phyloP scores from a whole-genome alignment of 306 rosid species.

The Lupinus albus region DNA sequence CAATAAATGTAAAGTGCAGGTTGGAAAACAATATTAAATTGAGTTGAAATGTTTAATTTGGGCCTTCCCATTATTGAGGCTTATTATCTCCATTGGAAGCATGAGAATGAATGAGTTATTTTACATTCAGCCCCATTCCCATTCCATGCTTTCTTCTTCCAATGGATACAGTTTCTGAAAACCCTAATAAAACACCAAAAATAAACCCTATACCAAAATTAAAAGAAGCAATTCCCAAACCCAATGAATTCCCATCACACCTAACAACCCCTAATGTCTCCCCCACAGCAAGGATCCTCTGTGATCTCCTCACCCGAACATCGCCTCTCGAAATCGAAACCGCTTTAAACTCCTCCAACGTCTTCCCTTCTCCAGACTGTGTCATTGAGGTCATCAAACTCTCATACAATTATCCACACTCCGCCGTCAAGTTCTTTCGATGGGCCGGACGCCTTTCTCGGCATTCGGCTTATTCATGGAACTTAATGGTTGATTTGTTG shows the following conservation, averaged over 20 bases:
- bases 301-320: constrained; percentile 55
- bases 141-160: no score
- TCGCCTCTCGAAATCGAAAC: constrained; percentile 55
- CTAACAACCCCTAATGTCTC: constrained; percentile 45
- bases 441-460: constrained; percentile 57
- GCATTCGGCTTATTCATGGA: constrained; percentile 64
- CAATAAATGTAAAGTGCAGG: no score
- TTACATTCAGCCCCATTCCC: no score
- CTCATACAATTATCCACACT: constrained; percentile 60
- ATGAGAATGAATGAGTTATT: no score
- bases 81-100: no score
- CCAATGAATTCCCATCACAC: constrained; percentile 44
- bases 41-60: no score
- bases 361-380: constrained; percentile 49
- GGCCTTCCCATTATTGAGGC: no score
- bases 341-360: constrained; percentile 53
- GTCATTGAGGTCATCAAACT: constrained; percentile 55
- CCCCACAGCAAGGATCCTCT: constrained; percentile 46
- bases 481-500: constrained; percentile 65
- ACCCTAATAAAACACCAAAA: constrained; percentile 42
- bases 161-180: constrained; percentile 54
- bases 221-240: constrained; percentile 36
- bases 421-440: constrained; percentile 72
- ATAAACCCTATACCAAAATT: not conserved
- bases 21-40: no score